Conservation (phyloP, 2,329 filamentous ascomycete species). For the Exophiala viscosa region DNA sequence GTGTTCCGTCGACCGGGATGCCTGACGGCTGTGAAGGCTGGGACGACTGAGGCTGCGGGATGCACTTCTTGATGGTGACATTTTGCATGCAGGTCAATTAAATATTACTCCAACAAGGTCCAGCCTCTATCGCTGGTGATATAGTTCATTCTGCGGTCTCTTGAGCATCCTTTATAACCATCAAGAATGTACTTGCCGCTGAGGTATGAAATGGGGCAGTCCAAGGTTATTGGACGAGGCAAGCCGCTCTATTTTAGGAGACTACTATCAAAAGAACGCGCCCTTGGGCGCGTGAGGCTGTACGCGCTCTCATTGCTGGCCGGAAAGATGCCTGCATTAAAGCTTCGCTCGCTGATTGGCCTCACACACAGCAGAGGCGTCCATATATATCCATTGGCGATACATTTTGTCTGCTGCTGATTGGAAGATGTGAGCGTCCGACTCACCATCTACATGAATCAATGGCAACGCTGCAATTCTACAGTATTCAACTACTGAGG, state of each 20-base stretch:
- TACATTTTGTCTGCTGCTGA: too few relatives aligned
- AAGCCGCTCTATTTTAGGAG: neutral
- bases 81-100: neutral
- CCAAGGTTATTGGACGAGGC: neutral
- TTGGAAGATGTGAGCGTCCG: neutral
- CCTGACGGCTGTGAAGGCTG: conserved; percentile 4
- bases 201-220: neutral
- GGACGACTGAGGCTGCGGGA: neutral
- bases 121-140: too few relatives aligned
- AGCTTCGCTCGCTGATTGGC: neutral
- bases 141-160: neutral
- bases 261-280: neutral
- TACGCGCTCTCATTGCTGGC: neutral
- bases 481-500: too few relatives aligned
- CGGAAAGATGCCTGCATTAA: neutral
- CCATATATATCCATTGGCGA: too few relatives aligned
- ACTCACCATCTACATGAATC: too few relatives aligned
- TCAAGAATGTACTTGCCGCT: neutral
- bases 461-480: too few relatives aligned
- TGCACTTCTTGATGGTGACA: conserved; percentile 1
- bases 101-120: too few relatives aligned
- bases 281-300: neutral
- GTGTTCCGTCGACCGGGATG: conserved; percentile 4
- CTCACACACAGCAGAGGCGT: neutral
- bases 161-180: too few relatives aligned